Base-by-base conservation (phyloP, 768 basidiomycete genomes). In the Boletus reticulatus region DNA sequence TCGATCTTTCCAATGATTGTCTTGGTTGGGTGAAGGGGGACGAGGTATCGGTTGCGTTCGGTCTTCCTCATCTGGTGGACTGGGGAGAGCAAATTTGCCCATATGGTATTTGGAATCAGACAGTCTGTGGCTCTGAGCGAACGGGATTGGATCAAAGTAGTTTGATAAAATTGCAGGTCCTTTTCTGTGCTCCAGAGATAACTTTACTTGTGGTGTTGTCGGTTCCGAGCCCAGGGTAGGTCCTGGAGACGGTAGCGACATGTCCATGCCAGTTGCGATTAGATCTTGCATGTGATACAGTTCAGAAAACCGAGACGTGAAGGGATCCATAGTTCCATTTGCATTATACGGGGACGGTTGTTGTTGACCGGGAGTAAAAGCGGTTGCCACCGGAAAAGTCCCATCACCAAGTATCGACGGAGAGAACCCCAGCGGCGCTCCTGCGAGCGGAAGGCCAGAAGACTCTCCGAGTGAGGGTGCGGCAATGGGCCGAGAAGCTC, bases 31-130 rank as follows among this genome's bases (percentile, higher is more conserved):
- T 56, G 62, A 59, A 29, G 62, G 58, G 6, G 58, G 56, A 17
- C 19, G 19, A 27, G 66, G 65, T 38, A 68, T 55, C 6, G 66
- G 61, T 27, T 69, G 68, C 36, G 71, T 65, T 38, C 66, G 68
- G 20, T 77, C 78, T 50, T 75, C 73, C 49, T 83, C 83, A 37
- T 80, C 79, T 4, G 83, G 82, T 6, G 86, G 84, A 53, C 80
- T 87, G 4, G 85, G 83, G 44, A 89, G 69, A 22, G 78, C 77
- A 63, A 92, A 93, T 68, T 92, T 92, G 31, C 90, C 90, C 24
- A 77, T 61, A 48, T 70, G 67, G 62, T 94, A 92, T 72, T 94
- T 94, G 11, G 83, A 83, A 65, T 93, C 90, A 14, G 83, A 76
- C 14, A 76, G 60, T 17, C 80, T 76, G 65, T 92, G 87, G 43